Evolutionary conservation across 306 rosid species (phyloP).

Genomic region (Cicer arietinum): DNA sequence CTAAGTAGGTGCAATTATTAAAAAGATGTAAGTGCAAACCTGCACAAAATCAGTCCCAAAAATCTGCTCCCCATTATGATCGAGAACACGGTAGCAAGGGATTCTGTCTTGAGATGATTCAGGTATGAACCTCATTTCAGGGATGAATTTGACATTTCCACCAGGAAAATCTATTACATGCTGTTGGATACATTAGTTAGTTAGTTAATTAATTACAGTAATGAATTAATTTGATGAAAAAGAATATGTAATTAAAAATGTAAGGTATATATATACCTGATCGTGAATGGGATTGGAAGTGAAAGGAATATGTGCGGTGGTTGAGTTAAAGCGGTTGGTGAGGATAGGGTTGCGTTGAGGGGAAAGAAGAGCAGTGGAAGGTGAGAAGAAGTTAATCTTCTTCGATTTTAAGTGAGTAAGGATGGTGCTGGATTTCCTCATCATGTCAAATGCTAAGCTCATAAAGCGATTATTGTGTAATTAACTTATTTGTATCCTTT

Average conservation of each 20-base stretch:
- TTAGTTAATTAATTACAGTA: neutral
- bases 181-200: neutral
- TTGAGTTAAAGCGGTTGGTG: conserved; percentile 56
- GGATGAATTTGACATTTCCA: conserved; percentile 66
- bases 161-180: conserved; percentile 81
- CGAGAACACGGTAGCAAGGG: conserved; percentile 80
- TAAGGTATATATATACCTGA: conserved; percentile 50
- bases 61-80: conserved; percentile 64
- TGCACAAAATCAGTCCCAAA: conserved; percentile 47
- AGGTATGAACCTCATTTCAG: conserved; percentile 63
- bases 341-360: neutral
- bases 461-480: neutral
- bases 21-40: conserved; percentile 51
- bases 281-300: conserved; percentile 35
- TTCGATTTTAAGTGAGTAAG: conserved; percentile 47
- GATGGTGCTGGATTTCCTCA: conserved; percentile 52
- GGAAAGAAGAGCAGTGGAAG: neutral
- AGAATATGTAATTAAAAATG: too few relatives aligned
- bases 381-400: neutral
- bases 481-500: neutral
- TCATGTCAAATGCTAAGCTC: conserved; percentile 4
- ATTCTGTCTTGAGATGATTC: conserved; percentile 57
- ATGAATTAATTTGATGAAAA: neutral
- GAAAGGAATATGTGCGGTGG: conserved; percentile 18
- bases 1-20: neutral